phyloP scores from a whole-genome alignment of 2,329 filamentous ascomycete species.

The Cladosporium sp. region DNA sequence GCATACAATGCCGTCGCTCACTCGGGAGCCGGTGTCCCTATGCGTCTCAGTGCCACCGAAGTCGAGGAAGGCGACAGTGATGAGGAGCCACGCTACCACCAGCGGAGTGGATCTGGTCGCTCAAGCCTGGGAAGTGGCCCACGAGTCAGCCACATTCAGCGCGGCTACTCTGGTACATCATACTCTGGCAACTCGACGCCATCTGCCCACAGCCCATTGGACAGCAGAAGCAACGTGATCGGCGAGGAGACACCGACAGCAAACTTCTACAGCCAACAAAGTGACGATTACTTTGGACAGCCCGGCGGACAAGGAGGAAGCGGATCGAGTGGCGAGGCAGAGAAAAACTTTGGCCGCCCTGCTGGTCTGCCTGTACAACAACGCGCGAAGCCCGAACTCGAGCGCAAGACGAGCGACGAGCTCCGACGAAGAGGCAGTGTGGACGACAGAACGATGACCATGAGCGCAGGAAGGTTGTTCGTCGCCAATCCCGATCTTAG shows the following conservation, averaged over 20 bases:
- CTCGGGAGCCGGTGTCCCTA: constrained; percentile 78
- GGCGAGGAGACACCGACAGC: constrained; percentile 52
- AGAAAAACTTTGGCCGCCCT: constrained; percentile 58
- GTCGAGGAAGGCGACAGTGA: constrained; percentile 86
- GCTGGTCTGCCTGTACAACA: constrained; percentile 48
- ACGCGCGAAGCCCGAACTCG: constrained; percentile 44
- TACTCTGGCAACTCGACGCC: constrained; percentile 12
- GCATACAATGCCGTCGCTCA: constrained; percentile 71
- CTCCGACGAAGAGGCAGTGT: constrained; percentile 77
- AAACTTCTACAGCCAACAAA: constrained; percentile 35
- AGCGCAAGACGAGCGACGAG: constrained; percentile 70
- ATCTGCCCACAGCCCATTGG: constrained; percentile 37
- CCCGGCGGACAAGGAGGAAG: constrained; percentile 45
- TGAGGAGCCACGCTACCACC: constrained; percentile 65
- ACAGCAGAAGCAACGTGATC: constrained; percentile 43
- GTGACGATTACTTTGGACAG: constrained; percentile 46
- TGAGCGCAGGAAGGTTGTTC: constrained; percentile 69
- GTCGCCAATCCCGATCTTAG: constrained; percentile 80
- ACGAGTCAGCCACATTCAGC: constrained; percentile 48
- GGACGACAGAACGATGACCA: constrained; percentile 77
- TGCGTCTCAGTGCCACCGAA: constrained; percentile 92
- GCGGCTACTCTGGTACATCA: constrained; percentile 29
- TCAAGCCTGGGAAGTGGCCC: constrained; percentile 58
- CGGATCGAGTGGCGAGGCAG: constrained; percentile 50
- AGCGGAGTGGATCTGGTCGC: constrained; percentile 71